Evolutionary conservation across 768 basidiomycete genomes (phyloP).

Genomic region (Mycena vulgaris): DNA sequence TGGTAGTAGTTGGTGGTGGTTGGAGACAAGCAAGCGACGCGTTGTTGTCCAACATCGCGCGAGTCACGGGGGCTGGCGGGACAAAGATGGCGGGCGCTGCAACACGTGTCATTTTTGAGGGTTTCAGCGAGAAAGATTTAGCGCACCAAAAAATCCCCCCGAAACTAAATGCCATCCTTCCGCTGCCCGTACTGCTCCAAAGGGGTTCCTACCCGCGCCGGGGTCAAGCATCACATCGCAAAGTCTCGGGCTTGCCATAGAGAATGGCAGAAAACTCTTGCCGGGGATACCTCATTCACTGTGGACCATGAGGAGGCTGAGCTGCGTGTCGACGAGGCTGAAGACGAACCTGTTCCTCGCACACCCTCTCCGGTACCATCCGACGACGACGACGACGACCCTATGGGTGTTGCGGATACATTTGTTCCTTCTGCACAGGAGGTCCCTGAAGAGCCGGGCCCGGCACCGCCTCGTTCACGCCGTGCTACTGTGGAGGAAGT

Average conservation of each 20-base stretch:
- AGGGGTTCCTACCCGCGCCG: not conserved
- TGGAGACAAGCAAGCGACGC: not conserved
- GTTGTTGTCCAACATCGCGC: not conserved
- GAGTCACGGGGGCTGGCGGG: not conserved
- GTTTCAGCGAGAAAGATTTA: not conserved
- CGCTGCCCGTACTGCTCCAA: not conserved
- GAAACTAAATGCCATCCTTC: not conserved
- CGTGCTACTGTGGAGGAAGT: conserved; percentile 10
- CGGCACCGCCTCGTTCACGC: not conserved
- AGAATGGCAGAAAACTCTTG: not conserved
- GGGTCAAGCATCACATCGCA: not conserved
- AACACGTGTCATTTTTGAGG: conserved; percentile 11
- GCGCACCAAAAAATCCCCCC: not conserved
- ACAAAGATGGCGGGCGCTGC: not conserved
- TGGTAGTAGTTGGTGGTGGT: not conserved
- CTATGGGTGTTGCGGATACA: not conserved
- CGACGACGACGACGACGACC: not conserved
- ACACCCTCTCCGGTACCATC: not conserved
- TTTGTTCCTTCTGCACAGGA: not conserved
- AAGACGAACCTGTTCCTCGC: no score
- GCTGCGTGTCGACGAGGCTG: not conserved
- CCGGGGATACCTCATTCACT: not conserved
- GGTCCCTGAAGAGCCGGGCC: not conserved
- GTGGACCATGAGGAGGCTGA: not conserved
- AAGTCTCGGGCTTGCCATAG: not conserved